A percentile compares a stretch with the other conserved stretches of the same genome.
Evolutionary conservation across 352 stramenopile genomes (phyloP).

Genomic region (Blastocystis sp.): DNA sequence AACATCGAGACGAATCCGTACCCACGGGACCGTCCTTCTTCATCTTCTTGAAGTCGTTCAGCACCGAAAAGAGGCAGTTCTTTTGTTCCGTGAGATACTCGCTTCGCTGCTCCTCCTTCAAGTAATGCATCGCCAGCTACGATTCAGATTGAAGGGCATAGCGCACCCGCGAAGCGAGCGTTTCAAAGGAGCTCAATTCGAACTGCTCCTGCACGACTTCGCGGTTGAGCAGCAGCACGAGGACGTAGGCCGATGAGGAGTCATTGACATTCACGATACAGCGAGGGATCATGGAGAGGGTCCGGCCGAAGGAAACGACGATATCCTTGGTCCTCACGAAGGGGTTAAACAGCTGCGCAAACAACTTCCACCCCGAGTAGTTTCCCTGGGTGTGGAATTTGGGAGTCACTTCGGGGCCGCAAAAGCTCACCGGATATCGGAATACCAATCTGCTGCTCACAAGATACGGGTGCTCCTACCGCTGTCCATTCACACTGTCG

Average conservation of each 20-base stretch:
- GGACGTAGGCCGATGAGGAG: constrained; percentile 11
- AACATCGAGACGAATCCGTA: neutral
- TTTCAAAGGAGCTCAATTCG: constrained; percentile 36
- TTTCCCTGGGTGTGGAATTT: constrained; percentile 42
- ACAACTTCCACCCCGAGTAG: constrained; percentile 52
- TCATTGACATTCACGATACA: neutral
- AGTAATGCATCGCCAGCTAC: constrained; percentile 25
- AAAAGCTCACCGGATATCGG: constrained; percentile 55
- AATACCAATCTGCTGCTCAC: constrained; percentile 23
- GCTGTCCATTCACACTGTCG: constrained; percentile 65
- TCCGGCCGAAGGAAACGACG: constrained; percentile 14
- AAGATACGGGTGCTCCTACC: neutral
- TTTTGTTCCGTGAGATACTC: constrained; percentile 47
- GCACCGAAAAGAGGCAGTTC: constrained; percentile 17
- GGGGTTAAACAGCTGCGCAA: constrained; percentile 58
- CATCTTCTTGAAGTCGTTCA: constrained; percentile 46
- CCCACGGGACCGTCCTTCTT: neutral
- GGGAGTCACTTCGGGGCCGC: constrained; percentile 50
- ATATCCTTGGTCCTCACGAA: constrained; percentile 24
- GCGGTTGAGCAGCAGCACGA: constrained; percentile 37
- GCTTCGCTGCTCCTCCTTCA: constrained; percentile 25
- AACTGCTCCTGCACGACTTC: constrained; percentile 31
- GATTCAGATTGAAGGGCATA: neutral
- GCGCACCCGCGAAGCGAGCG: neutral
- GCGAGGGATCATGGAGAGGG: constrained; percentile 29